These are phyloP conservation scores for Musa beccarii DNA, from an alignment of 176 grass and related monocot species.

Conservation along the genomic window DNA sequence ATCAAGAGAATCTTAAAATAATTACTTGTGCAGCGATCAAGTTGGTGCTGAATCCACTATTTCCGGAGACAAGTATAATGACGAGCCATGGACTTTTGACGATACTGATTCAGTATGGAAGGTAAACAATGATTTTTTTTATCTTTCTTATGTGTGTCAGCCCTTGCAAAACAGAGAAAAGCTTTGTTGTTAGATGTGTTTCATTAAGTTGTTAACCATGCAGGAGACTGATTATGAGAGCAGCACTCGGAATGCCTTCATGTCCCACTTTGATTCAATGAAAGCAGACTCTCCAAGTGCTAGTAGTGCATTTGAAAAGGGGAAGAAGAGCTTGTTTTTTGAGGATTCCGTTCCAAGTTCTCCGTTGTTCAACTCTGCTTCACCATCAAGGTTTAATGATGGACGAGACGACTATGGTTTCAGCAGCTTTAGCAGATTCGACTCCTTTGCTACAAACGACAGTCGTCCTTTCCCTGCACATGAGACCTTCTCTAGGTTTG, in stretches of 20 bases:
- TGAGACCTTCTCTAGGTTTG: constrained; percentile 59
- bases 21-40: constrained; percentile 34
- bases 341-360: constrained; percentile 94
- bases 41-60: constrained; percentile 71
- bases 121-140: constrained; percentile 15
- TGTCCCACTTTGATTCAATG: constrained; percentile 51
- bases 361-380: constrained; percentile 68
- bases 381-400: constrained; percentile 61
- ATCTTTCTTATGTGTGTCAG: background rate
- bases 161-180: background rate
- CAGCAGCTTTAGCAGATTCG: constrained; percentile 58
- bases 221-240: constrained; percentile 53
- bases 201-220: background rate
- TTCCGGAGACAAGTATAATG: constrained; percentile 73
- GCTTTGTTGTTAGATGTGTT: background rate
- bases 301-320: constrained; percentile 41
- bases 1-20: background rate
- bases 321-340: constrained; percentile 77
- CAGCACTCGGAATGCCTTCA: constrained; percentile 46
- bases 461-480: constrained; percentile 53
- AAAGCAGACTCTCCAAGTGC: constrained; percentile 49
- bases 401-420: constrained; percentile 39
- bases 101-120: constrained; percentile 84
- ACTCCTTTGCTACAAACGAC: constrained; percentile 81
- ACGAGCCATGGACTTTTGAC: constrained; percentile 88